Conservation (phyloP, 768 basidiomycete genomes). For the Termitomyces sp. region DNA sequence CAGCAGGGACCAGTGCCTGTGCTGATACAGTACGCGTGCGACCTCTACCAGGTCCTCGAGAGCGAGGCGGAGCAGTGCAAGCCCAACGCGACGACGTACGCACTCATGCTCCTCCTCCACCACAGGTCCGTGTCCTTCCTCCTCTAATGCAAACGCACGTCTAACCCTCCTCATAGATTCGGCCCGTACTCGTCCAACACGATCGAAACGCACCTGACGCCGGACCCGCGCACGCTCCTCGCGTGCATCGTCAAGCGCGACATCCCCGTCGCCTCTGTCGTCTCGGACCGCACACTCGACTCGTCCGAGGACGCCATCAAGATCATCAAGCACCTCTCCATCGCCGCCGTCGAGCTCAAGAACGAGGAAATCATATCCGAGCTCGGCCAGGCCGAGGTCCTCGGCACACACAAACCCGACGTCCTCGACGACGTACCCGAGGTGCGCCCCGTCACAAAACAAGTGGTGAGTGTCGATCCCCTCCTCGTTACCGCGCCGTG, state of each 20-base stretch:
- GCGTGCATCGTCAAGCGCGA: constrained; percentile 40
- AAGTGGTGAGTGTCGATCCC: constrained; percentile 19
- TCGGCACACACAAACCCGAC: constrained; percentile 36
- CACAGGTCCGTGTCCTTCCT: constrained; percentile 42
- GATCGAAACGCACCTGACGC: constrained; percentile 13
- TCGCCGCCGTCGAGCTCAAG: constrained; percentile 54
- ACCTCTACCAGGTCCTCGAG: constrained; percentile 57
- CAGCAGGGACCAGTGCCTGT: constrained; percentile 36
- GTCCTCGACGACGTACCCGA: constrained; percentile 52
- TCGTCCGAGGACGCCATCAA: constrained; percentile 51
- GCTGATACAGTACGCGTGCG: constrained; percentile 64
- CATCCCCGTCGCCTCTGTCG: constrained; percentile 44
- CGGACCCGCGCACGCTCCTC: constrained; percentile 32
- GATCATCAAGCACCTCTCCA: constrained; percentile 52
- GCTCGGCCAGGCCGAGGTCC: constrained; percentile 48
- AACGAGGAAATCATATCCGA: constrained; percentile 46
- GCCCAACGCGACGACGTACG: constrained; percentile 60
- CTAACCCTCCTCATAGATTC: too few relatives aligned
- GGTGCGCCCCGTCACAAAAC: constrained; percentile 51
- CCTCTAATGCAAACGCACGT: background rate
- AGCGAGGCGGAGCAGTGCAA: constrained; percentile 35
- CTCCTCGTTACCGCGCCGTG: background rate
- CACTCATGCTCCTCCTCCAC: constrained; percentile 59
- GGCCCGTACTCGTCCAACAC: constrained; percentile 27
- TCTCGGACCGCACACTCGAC: constrained; percentile 52